These are phyloP conservation scores for Chaetoscypha palmicola DNA, from an alignment of 2,329 filamentous ascomycete species.

Conservation along the genomic window DNA sequence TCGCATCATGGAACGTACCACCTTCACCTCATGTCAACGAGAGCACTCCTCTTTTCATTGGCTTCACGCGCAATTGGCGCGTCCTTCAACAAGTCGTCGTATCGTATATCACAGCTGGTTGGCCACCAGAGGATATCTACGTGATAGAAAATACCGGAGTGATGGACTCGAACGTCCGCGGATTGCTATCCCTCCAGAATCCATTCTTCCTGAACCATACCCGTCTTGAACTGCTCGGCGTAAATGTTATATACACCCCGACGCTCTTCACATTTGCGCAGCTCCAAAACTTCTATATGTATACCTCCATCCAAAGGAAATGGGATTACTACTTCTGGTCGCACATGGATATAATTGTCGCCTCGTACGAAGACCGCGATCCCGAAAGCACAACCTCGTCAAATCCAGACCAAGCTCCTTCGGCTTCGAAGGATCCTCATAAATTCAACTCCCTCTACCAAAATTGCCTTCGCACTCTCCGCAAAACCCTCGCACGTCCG, in stretches of 20 bases:
- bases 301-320: slow-evolving; percentile 36
- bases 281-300: slow-evolving; percentile 47
- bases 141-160: slow-evolving; percentile 54
- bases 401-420: background rate
- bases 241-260: slow-evolving; percentile 44
- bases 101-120: slow-evolving; percentile 51
- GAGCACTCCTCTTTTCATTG: slow-evolving; percentile 47
- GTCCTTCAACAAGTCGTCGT: slow-evolving; percentile 49
- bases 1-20: slow-evolving; percentile 40
- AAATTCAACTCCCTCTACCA: slow-evolving; percentile 17
- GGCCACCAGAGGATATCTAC: slow-evolving; percentile 49
- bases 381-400: too few relatives aligned
- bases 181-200: slow-evolving; percentile 44
- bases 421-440: background rate
- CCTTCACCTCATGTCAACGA: slow-evolving; percentile 35
- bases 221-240: slow-evolving; percentile 42
- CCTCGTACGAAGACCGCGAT: slow-evolving; percentile 35
- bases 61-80: slow-evolving; percentile 51
- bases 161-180: slow-evolving; percentile 44
- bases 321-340: slow-evolving; percentile 49
- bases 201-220: slow-evolving; percentile 50
- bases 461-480: slow-evolving; percentile 13
- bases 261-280: slow-evolving; percentile 48
- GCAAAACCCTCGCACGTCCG: slow-evolving; percentile 6
- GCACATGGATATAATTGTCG: slow-evolving; percentile 48